Evolutionary conservation across 1,284 basidiomycete species (phyloP).

Genomic region (Singerocomus inundabilis): DNA sequence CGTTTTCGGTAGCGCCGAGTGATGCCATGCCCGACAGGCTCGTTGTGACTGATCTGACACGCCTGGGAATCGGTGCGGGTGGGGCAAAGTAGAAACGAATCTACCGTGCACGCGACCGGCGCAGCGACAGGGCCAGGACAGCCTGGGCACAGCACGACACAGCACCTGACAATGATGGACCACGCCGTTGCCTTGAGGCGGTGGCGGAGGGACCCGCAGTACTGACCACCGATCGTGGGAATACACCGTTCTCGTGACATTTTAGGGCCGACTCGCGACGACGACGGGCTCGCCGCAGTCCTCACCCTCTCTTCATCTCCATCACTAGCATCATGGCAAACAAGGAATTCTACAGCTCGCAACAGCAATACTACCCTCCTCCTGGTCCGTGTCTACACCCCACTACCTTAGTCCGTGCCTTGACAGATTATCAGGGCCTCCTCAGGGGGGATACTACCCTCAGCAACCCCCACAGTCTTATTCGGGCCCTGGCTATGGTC

Average conservation of each 20-base stretch:
- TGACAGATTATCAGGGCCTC: slow-evolving; percentile 44
- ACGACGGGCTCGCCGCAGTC: slow-evolving; percentile 8
- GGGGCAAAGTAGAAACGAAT: background rate
- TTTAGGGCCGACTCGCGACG: slow-evolving; percentile 24
- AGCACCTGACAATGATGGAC: slow-evolving; percentile 9
- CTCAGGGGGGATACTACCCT: slow-evolving; percentile 74
- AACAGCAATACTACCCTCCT: slow-evolving; percentile 66
- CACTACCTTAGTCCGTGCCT: background rate
- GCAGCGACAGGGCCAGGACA: slow-evolving; percentile 2
- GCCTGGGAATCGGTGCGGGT: slow-evolving; percentile 17
- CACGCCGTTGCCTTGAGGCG: slow-evolving; percentile 29
- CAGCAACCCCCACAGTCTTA: slow-evolving; percentile 74
- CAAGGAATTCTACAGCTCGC: slow-evolving; percentile 67
- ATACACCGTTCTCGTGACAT: slow-evolving; percentile 17
- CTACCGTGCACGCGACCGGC: background rate
- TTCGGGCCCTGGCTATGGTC: slow-evolving; percentile 40
- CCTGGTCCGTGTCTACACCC: slow-evolving; percentile 43
- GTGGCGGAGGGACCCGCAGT: slow-evolving; percentile 6
- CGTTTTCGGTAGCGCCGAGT: slow-evolving; percentile 6
- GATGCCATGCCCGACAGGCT: background rate
- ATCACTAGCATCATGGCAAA: slow-evolving; percentile 56
- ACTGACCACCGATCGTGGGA: slow-evolving; percentile 21
- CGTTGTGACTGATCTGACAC: slow-evolving; percentile 11
- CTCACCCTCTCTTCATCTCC: slow-evolving; percentile 9
- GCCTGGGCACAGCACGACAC: slow-evolving; percentile 12